phyloP scores from a whole-genome alignment of 306 rosid species.

The Castanea crenata region DNA sequence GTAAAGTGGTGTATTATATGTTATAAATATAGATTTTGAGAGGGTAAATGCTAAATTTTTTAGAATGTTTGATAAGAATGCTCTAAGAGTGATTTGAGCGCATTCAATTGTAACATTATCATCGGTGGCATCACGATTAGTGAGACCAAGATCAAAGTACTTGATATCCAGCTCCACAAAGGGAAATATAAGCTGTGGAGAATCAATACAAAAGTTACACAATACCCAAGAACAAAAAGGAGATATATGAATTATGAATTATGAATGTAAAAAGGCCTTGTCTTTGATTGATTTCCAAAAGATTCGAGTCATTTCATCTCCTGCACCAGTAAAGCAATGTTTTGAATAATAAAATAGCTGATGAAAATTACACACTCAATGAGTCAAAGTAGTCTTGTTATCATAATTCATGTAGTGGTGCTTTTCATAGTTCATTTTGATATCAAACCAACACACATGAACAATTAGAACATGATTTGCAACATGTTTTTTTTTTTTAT shows the following conservation, averaged over 20 bases:
- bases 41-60: too few relatives aligned
- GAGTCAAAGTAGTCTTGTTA: background rate
- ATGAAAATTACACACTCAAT: background rate
- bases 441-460: too few relatives aligned
- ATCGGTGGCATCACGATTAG: conserved; percentile 81
- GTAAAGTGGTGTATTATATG: too few relatives aligned
- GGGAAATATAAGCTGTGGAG: conserved; percentile 78
- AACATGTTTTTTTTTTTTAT: too few relatives aligned
- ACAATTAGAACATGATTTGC: too few relatives aligned
- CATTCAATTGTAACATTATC: conserved; percentile 92
- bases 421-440: too few relatives aligned
- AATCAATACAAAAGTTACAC: background rate
- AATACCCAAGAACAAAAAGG: background rate
- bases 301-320: conserved; percentile 96
- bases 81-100: conserved; percentile 88
- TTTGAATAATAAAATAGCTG: background rate
- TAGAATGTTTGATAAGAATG: too few relatives aligned
- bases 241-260: background rate
- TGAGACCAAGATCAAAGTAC: conserved; percentile 93
- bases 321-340: conserved; percentile 34
- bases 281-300: conserved; percentile 92
- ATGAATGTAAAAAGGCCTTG: conserved; percentile 46
- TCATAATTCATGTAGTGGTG: too few relatives aligned
- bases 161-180: conserved; percentile 95
- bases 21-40: too few relatives aligned